Evolutionary conservation across 1,284 basidiomycete species (phyloP), one percentile per base, ranked within the genome.

Genomic region (Ustilago shanxiensis): DNA sequence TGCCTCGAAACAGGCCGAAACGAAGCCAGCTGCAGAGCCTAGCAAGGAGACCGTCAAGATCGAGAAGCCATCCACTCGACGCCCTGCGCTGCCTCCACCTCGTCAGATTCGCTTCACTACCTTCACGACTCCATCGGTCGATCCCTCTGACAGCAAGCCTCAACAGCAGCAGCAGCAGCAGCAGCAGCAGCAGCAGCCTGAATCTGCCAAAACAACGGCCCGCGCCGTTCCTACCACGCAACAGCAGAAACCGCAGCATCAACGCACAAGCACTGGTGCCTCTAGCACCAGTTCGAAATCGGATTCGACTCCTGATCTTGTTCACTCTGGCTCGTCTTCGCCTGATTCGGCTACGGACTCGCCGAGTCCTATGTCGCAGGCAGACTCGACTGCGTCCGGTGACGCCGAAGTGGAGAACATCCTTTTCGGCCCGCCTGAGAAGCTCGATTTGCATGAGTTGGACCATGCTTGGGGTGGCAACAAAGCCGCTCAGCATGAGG

Each of bases 91-190:
- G 44, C 73, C 73, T 20, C 73, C 73, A 45, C 73, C 73, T 24
- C 73, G 73, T 37, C 73, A 76, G 55, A 76, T 76, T 31, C 67
- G 73, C 11, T 76, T 76, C 60, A 76, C 73, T 1, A 76, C 73
- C 10, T 61, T 76, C 31, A 71, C 68, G 4, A 71, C 68, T n/a
- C 56, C 68, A 24, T 70, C 62, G 18, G 60, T 61, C 41, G 72
- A 64, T 9, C 26, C 62, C 20, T 35, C 35, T 41, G 66, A 69
- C 8, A 49, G 14, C 45, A 60, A 57, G 41, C 3, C 41, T 44
- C 41, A 44, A 62, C 44, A 55, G 60, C 44, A 55, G 31, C 41
- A 44, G 31, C 55, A 44, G 59, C 66, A 63, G 53, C 26, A n/a
- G n/a, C n/a, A n/a, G 62, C 41, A 54, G 59, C 44, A 54, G 31